A percentile compares a stretch with the other conserved stretches of the same genome.
Conservation (phyloP, 2,329 filamentous ascomycete genomes). For the Aspergillus fijiensis region DNA sequence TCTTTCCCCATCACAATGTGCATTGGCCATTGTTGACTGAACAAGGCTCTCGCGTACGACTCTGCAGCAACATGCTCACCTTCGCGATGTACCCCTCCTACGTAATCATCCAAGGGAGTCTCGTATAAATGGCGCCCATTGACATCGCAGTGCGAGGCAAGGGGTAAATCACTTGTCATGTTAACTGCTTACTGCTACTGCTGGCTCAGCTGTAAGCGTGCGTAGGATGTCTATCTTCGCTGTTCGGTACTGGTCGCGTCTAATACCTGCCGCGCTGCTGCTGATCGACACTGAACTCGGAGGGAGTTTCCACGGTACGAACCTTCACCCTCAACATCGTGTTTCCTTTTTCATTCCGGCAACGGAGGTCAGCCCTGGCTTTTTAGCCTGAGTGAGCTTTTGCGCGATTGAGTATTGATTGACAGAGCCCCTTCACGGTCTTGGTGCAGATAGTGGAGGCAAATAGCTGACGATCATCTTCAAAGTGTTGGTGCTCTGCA, state of each 20-base stretch:
- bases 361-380: neutral
- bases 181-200: neutral
- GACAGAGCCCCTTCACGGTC: neutral
- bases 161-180: neutral
- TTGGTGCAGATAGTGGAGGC: conserved; percentile 6
- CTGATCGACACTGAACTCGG: conserved; percentile 2
- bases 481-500: neutral
- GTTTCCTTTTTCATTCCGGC: conserved; percentile 4
- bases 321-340: neutral
- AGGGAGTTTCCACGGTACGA: neutral
- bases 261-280: conserved; percentile 1
- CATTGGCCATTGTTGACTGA: neutral
- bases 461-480: neutral
- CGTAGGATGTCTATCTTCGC: neutral
- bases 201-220: neutral
- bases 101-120: neutral
- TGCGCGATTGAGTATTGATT: conserved; percentile 19
- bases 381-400: conserved; percentile 9
- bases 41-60: neutral
- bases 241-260: neutral
- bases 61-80: neutral
- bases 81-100: neutral
- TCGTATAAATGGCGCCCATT: neutral
- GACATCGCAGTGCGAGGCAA: neutral
- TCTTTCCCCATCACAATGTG: neutral